Base-by-base conservation (phyloP, 345 rosid species). In the Eucalyptus pauciflora region DNA sequence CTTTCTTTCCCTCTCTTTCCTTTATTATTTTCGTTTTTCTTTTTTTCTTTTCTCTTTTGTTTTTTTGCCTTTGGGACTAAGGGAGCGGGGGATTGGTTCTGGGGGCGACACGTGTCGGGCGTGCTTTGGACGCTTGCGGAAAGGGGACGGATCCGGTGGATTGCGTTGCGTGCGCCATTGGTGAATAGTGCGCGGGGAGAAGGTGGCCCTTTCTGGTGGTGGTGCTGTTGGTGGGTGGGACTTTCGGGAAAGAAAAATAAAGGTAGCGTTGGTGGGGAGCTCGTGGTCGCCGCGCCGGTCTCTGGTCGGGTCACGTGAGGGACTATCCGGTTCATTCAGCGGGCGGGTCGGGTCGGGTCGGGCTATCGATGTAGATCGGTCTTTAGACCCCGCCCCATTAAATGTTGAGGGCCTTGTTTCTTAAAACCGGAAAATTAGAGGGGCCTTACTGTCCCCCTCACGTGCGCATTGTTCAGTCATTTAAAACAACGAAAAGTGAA, bases 371-470 rank as follows among this genome's bases (percentile, higher is more conserved):
- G 14, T 62, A 1, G 69, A 27, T 62, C 3, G 8, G 4, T 62
- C 69, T 27, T 13, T 6, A 27, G 69, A 60, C 27, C 31, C 69
- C 69, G 1, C 67, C 10, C 67, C 67, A 60, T 24, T 52, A 52
- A 10, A 58, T 27, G n/a, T 25, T 7, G 2, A 60, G 62, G 31
- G 69, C 69, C 0, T 60, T 12, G 16, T 60, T 27, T 60, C 4
- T 3, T 62, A 13, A 27, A 62, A 29, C 4, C 17, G 31, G 13
- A 56, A 62, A 62, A 29, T 27, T 60, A 27, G 8, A 62, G 2
- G 2, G 4, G 1, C 2, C 62, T 56, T 2, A 56, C 3, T 3
- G 1, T 56, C 4, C 13, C 6, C 13, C 3, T 1, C 15, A 29
- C 31, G 33, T 5, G 69, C 8, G 17, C 8, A 13, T 29, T 62